phyloP scores from a whole-genome alignment of 2,329 filamentous ascomycete species.

The Penicillium hesseltinei region DNA sequence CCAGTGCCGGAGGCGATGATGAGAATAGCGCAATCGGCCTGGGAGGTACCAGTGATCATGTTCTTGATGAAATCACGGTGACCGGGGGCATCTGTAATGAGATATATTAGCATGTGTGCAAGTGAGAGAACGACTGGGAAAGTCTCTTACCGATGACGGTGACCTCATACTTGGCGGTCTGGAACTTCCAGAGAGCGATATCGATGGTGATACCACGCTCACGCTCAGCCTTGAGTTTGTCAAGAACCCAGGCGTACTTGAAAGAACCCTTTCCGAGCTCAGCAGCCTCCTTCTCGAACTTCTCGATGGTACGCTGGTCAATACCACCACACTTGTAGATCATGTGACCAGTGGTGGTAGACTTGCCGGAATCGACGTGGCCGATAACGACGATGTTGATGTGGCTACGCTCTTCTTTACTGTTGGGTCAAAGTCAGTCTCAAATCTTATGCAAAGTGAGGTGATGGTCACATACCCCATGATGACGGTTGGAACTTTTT shows the following conservation, averaged over 20 bases:
- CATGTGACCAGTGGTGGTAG: slow-evolving; percentile 91
- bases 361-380: slow-evolving; percentile 99
- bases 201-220: slow-evolving; percentile 99
- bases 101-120: slow-evolving; percentile 12
- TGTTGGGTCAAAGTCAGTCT: slow-evolving; percentile 36
- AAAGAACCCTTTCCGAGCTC: slow-evolving; percentile 99
- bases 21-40: slow-evolving; percentile 99
- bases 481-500: slow-evolving; percentile 51
- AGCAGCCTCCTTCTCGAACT: slow-evolving; percentile 99
- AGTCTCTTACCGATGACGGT: slow-evolving; percentile 81
- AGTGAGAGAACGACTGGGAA: neutral
- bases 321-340: slow-evolving; percentile 99
- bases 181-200: slow-evolving; percentile 99
- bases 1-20: slow-evolving; percentile 99
- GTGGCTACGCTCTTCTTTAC: slow-evolving; percentile 94
- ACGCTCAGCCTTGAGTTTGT: slow-evolving; percentile 99
- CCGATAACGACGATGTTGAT: slow-evolving; percentile 99
- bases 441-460: too few relatives aligned
- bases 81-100: slow-evolving; percentile 77
- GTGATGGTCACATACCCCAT: slow-evolving; percentile 56
- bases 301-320: slow-evolving; percentile 99
- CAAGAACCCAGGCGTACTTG: slow-evolving; percentile 99
- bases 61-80: slow-evolving; percentile 99
- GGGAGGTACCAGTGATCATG: slow-evolving; percentile 99
- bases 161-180: slow-evolving; percentile 96